A percentile compares a stretch with the other conserved stretches of the same genome.
phyloP scores from a whole-genome alignment of 2,329 filamentous ascomycete genomes.

The Colletotrichum falcatum region DNA sequence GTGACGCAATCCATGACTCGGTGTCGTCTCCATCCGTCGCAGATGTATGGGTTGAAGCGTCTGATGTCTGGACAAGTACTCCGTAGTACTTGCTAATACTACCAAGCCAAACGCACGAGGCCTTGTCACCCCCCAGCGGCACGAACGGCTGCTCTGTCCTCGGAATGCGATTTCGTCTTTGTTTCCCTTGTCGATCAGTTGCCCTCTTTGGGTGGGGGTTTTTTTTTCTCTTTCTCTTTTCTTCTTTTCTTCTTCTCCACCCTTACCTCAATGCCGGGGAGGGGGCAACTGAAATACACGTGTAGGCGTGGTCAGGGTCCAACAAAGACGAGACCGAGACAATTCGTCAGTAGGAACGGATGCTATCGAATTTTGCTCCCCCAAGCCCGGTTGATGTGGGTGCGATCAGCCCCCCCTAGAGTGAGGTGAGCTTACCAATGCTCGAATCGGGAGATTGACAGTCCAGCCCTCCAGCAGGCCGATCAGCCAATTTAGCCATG shows the following conservation, averaged over 20 bases:
- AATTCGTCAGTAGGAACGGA: constrained; percentile 12
- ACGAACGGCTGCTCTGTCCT: constrained; percentile 8
- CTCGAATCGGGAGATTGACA: background rate
- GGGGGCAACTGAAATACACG: no score
- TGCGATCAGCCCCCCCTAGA: background rate
- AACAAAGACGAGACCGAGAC: constrained; percentile 24
- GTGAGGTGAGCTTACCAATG: background rate
- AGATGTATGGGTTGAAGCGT: constrained; percentile 6
- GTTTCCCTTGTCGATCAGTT: constrained; percentile 19
- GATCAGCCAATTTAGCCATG: constrained; percentile 1
- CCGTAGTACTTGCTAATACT: background rate
- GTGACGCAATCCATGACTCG: constrained; percentile 29
- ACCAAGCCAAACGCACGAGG: background rate
- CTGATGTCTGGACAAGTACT: constrained; percentile 7
- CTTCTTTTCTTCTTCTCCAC: background rate
- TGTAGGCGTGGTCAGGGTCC: background rate
- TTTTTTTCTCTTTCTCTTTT: background rate
- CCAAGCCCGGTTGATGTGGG: no score
- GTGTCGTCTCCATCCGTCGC: background rate
- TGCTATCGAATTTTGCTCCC: background rate
- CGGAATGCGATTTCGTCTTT: background rate
- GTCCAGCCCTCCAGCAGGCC: background rate
- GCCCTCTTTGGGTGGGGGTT: constrained; percentile 6
- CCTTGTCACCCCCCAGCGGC: background rate
- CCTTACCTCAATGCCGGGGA: no score